Percentiles rank a stretch among this genome's conserved stretches.
These are phyloP conservation scores for Guyanaporus albipodus DNA, from an alignment of 768 basidiomycete species.

Conservation along the genomic window DNA sequence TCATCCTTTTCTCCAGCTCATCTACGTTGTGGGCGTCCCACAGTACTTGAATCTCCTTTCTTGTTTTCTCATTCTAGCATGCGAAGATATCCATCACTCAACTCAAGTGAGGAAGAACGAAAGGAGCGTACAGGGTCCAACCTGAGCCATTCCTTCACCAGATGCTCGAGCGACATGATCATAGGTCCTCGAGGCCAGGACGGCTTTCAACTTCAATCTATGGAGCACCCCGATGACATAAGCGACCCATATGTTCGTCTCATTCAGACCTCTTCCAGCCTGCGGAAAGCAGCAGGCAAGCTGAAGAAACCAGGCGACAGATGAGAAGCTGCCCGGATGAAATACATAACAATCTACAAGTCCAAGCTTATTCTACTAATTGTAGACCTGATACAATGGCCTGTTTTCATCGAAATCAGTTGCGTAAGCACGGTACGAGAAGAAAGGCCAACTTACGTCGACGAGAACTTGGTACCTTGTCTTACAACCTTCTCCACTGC, in stretches of 20 bases:
- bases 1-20: constrained; percentile 42
- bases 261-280: too few relatives aligned
- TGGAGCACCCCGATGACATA: too few relatives aligned
- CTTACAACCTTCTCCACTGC: constrained; percentile 98
- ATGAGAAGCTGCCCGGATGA: neutral
- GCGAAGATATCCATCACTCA: neutral
- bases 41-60: constrained; percentile 33
- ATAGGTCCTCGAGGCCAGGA: neutral
- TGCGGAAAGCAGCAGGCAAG: neutral
- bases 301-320: neutral
- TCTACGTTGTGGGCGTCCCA: constrained; percentile 26
- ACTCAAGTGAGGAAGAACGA: neutral
- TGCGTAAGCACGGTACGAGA: neutral
- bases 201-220: too few relatives aligned
- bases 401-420: constrained; percentile 35
- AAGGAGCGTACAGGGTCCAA: constrained; percentile 40
- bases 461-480: constrained; percentile 97
- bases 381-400: constrained; percentile 91
- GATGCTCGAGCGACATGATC: constrained; percentile 31
- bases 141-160: constrained; percentile 50
- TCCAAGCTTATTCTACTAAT: constrained; percentile 45
- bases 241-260: too few relatives aligned
- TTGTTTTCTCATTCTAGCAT: constrained; percentile 38
- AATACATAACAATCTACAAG: constrained; percentile 16
- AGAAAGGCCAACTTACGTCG: constrained; percentile 63